phyloP scores from a whole-genome alignment of 306 rosid genomes.

The Abrus precatorius region DNA sequence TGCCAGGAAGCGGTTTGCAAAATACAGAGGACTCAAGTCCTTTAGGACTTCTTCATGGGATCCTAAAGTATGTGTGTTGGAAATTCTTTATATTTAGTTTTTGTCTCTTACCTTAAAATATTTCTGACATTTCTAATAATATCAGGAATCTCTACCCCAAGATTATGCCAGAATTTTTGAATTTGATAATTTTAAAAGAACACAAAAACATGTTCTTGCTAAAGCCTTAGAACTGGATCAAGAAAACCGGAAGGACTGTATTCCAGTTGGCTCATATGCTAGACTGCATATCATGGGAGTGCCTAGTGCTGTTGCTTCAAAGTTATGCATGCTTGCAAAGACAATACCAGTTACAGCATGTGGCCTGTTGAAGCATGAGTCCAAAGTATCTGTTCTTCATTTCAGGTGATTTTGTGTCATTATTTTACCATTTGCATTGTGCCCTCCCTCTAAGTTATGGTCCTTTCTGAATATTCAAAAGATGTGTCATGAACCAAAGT shows the following conservation, averaged over 20 bases:
- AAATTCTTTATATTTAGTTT: conserved; percentile 17
- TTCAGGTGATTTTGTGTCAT: conserved; percentile 68
- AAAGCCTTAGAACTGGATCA: conserved; percentile 73
- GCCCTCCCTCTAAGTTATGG: neutral
- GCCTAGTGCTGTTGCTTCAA: conserved; percentile 67
- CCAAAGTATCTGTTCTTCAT: conserved; percentile 95
- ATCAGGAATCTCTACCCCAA: conserved; percentile 90
- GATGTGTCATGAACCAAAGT: conserved; percentile 28
- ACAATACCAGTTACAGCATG: conserved; percentile 73
- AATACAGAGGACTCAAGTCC: conserved; percentile 96
- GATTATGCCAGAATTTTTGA: conserved; percentile 89
- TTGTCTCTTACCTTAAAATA: conserved; percentile 16
- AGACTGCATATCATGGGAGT: conserved; percentile 85
- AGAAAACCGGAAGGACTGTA: conserved; percentile 67
- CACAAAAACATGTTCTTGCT: conserved; percentile 85
- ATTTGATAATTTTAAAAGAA: conserved; percentile 73
- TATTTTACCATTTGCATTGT: conserved; percentile 28
- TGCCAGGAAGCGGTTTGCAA: conserved; percentile 89
- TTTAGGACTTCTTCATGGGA: conserved; percentile 98
- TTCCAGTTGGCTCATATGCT: conserved; percentile 69
- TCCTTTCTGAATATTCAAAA: conserved; percentile 29
- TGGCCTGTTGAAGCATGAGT: conserved; percentile 95
- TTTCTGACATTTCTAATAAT: conserved; percentile 42
- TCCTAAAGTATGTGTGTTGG: conserved; percentile 71
- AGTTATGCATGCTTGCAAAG: conserved; percentile 57